Evolutionary conservation across 2,329 filamentous ascomycete genomes (phyloP), one percentile per base, ranked within the genome.

Genomic region (Diaporthe eres): DNA sequence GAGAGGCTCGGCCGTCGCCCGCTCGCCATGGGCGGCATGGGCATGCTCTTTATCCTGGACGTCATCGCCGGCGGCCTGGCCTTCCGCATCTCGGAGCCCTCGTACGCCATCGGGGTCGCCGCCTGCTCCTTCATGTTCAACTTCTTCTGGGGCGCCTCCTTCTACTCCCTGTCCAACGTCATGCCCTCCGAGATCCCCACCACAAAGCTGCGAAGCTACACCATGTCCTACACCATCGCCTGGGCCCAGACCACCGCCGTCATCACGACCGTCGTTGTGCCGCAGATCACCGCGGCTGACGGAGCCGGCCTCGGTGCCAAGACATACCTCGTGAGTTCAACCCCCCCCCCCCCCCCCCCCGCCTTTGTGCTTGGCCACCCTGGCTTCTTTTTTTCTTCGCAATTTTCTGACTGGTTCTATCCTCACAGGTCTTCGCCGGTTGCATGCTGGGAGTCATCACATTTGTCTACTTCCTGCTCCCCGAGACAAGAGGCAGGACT

Each of bases 261-360:
- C 19, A 83, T 85, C 51, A 84, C 83, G n/a, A 85, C 83, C 5
- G 81, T 85, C 19, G 83, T 80, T 3, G 82, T 84, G 15, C 83
- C 83, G 2, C 83, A 80, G 77, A 63, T 85, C 63, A 84, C 71
- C 39, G 74, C 70, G 17, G 75, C 75, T 10, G 77, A 78, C 37
- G 76, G 70, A 15, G 76, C 74, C 17, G 75, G 75, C 22, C 74
- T 77, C 15, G 76, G 76, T 37, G 76, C 76, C 25, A 76, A 74
- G 58, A 76, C 74, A 53, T 72, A 72, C 42, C 70, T 75, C 37
- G 65, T 70, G 25, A 70, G 65, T 70, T 3, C 6, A 19, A 4
- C 25, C n/a, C 13, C 47, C 12, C 25, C n/a, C 13, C 34, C 12
- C 9, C n/a, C n/a, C 25, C n/a, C 13, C 47, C 12, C 25, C n/a